phyloP scores from a whole-genome alignment of 192 early-diverging fungal species.

The Lunasporangiospora selenospora region DNA sequence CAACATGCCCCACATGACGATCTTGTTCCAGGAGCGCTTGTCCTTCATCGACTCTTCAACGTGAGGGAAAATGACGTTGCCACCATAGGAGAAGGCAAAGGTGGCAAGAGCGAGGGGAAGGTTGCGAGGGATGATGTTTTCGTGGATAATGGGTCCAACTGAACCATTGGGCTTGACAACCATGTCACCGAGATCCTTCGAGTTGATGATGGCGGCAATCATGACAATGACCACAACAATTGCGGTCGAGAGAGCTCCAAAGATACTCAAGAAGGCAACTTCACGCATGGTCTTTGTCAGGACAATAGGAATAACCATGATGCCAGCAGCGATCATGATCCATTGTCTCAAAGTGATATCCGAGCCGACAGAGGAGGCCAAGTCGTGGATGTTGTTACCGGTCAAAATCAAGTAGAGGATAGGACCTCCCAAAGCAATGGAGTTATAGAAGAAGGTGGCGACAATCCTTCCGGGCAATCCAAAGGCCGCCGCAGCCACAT shows the following conservation, averaged over 20 bases:
- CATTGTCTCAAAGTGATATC: conserved; percentile 54
- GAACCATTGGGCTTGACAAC: conserved; percentile 1
- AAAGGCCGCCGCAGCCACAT: conserved; percentile 66
- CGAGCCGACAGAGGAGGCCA: conserved; percentile 52
- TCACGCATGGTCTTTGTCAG: conserved; percentile 74
- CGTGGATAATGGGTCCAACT: conserved; percentile 29
- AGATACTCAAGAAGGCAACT: conserved; percentile 62
- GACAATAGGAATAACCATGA: conserved; percentile 70
- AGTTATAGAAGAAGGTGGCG: conserved; percentile 62
- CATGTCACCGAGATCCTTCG: conserved; percentile 46
- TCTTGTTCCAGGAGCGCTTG: conserved; percentile 64
- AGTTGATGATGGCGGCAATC: conserved; percentile 53
- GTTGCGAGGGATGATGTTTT: conserved; percentile 53
- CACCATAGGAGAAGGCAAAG: conserved; percentile 73
- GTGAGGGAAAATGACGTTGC: conserved; percentile 78
- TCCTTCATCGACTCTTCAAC: conserved; percentile 73
- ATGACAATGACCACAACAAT: conserved; percentile 69
- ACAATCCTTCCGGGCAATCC: conserved; percentile 55
- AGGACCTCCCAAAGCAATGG: conserved; percentile 59
- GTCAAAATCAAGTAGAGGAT: conserved; percentile 70
- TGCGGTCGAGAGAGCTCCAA: conserved; percentile 68
- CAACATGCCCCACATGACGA: conserved; percentile 55
- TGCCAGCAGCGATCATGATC: conserved; percentile 62
- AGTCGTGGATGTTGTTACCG: conserved; percentile 64
- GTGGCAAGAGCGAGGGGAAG: conserved; percentile 71